These are phyloP conservation scores for Cornus suecica DNA, from an alignment of 148 eudicot genomes.

Conservation along the genomic window DNA sequence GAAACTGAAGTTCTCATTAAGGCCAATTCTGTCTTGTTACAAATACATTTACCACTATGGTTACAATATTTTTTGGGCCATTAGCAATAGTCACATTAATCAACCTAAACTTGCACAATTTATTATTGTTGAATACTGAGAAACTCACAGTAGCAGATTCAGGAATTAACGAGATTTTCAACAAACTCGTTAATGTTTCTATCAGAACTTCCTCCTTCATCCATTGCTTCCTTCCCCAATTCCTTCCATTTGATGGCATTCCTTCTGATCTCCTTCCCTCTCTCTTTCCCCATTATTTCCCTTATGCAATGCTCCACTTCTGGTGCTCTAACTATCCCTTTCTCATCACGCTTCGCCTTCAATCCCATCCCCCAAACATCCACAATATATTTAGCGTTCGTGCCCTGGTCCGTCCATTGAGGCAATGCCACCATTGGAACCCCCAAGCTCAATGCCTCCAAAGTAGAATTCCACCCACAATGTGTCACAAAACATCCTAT, in stretches of 20 bases:
- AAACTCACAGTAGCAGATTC: no score
- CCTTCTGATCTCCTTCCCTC: neutral
- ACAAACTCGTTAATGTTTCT: neutral
- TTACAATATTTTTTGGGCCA: no score
- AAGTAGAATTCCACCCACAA: neutral
- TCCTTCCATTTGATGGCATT: neutral
- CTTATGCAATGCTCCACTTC: neutral
- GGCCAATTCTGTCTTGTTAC: no score
- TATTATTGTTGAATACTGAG: no score
- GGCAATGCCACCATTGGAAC: neutral
- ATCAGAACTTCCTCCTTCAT: neutral
- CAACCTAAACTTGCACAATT: no score
- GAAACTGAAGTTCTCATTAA: no score
- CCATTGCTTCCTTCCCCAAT: neutral
- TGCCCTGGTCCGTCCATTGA: neutral
- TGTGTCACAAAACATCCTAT: neutral
- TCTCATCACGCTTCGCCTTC: neutral
- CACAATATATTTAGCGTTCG: neutral
- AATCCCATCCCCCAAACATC: neutral
- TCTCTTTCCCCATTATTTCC: neutral
- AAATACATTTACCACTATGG: no score
- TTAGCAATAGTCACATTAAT: no score
- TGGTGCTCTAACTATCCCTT: neutral
- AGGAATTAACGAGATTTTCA: no score
- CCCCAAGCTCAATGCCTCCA: neutral